Base-by-base conservation (phyloP, 2,329 filamentous ascomycete genomes). In the Aureobasidium musti region DNA sequence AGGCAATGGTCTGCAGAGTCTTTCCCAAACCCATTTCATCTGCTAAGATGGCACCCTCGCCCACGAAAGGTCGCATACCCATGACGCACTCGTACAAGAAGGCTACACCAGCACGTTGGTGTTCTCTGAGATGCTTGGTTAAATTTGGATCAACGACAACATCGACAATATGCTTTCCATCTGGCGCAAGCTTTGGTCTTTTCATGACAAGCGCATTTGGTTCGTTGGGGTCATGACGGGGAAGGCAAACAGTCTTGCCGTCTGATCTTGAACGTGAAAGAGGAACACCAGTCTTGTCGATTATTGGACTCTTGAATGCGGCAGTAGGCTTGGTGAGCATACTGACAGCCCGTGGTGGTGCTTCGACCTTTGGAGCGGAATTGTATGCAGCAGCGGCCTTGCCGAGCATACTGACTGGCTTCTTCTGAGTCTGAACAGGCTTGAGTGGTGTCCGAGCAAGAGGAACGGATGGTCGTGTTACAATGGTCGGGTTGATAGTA, bases 21-120 rank as follows among this genome's bases (percentile, higher is more conserved):
- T 91, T 91, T 23, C 89, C 89, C 1, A 91, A 76, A 0, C 89
- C 89, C 89, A 91, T 91, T 71, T 91, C 89, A 73, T 91, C 89
- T 1, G 89, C 89, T 57, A 91, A 79, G 67, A 91, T 87, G 3
- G 88, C 89, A 28, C 89, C 89, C 75, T 89, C 84, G 1, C 89
- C 88, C 71, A 85, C 85, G 68, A 84, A 87, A 49, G 82, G 79
- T 49, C 87, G 82, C 82, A 91, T 84, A 5, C 89, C 89, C 89
- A 91, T 91, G 0, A 91, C 86, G 73, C 89, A 91, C 76, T 91
- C 89, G 72, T 91, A 91, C 50, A 91, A 75, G 71, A 91, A 91
- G 59, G 85, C 80, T 0, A 91, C 87, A 26, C 89, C 89, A 72
- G 89, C 86, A 17, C 86, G 82, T 73, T 91, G 89, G 74, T 91